Percentiles rank a stretch among this genome's conserved stretches.
Evolutionary conservation across 2,329 filamentous ascomycete species (phyloP).

Genomic region (Fusarium torulosum): DNA sequence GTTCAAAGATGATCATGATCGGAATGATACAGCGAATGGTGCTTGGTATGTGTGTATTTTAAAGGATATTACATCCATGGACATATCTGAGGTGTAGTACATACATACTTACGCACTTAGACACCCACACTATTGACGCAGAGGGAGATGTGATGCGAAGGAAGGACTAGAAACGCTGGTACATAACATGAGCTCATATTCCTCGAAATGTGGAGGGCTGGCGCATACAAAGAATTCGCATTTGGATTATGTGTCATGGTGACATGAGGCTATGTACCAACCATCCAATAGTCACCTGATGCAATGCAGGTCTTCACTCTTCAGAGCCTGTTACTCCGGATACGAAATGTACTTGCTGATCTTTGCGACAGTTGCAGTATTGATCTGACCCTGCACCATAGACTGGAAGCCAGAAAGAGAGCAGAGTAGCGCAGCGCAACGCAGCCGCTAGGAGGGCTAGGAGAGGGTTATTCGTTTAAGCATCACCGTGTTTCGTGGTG

Average conservation of each 20-base stretch:
- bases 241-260: not conserved
- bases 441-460: not conserved
- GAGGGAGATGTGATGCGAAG: not conserved
- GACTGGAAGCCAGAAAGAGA: not conserved
- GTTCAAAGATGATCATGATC: not conserved
- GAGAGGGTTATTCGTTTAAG: slow-evolving; percentile 8
- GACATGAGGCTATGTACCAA: slow-evolving; percentile 11
- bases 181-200: not conserved
- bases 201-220: not conserved
- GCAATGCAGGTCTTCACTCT: not conserved
- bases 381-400: slow-evolving; percentile 13
- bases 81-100: not conserved
- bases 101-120: not conserved
- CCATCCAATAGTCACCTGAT: not conserved
- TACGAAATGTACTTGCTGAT: slow-evolving; percentile 25
- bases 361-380: not conserved
- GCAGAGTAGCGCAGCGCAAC: not conserved
- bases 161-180: not conserved
- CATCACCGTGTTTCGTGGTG: slow-evolving; percentile 17
- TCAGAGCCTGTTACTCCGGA: slow-evolving; percentile 19
- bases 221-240: not conserved
- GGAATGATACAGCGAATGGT: not conserved
- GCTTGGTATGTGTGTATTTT: not conserved
- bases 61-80: not conserved
- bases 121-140: not conserved